Percentiles rank a stretch among this genome's conserved stretches.
Conservation (phyloP, 805 yeast genomes). For the Komagataella pseudopastoris region DNA sequence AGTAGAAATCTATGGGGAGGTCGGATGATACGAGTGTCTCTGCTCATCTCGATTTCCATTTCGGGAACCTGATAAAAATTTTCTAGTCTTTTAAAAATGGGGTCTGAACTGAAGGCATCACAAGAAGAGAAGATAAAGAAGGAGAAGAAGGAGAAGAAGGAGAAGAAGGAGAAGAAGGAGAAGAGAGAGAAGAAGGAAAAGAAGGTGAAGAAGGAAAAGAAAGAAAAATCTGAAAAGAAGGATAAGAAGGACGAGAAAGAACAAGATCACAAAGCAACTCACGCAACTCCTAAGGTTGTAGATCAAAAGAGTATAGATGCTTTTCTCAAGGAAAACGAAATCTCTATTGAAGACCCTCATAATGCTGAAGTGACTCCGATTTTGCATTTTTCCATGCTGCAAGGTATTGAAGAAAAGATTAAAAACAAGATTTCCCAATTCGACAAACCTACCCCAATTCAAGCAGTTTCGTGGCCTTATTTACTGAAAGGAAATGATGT, state of each 20-base stretch:
- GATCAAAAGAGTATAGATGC: slow-evolving; percentile 43
- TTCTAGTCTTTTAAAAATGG: not conserved
- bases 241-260: slow-evolving; percentile 13
- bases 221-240: slow-evolving; percentile 20
- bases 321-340: slow-evolving; percentile 61
- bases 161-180: slow-evolving; percentile 14
- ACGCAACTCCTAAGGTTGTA: slow-evolving; percentile 9
- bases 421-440: slow-evolving; percentile 53
- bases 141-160: slow-evolving; percentile 14
- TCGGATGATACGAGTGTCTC: not conserved
- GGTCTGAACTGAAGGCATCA: not conserved
- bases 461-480: slow-evolving; percentile 91
- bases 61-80: not conserved
- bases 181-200: slow-evolving; percentile 13
- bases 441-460: slow-evolving; percentile 92
- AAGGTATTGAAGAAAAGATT: slow-evolving; percentile 39
- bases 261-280: slow-evolving; percentile 1
- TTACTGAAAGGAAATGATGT: slow-evolving; percentile 69
- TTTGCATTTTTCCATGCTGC: slow-evolving; percentile 49
- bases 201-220: slow-evolving; percentile 16
- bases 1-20: not conserved
- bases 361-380: slow-evolving; percentile 49
- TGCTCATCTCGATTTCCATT: not conserved
- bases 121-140: slow-evolving; percentile 6
- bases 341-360: slow-evolving; percentile 60